Conservation (phyloP, 2,329 filamentous ascomycete species). For the Epichloe coenophiala region DNA sequence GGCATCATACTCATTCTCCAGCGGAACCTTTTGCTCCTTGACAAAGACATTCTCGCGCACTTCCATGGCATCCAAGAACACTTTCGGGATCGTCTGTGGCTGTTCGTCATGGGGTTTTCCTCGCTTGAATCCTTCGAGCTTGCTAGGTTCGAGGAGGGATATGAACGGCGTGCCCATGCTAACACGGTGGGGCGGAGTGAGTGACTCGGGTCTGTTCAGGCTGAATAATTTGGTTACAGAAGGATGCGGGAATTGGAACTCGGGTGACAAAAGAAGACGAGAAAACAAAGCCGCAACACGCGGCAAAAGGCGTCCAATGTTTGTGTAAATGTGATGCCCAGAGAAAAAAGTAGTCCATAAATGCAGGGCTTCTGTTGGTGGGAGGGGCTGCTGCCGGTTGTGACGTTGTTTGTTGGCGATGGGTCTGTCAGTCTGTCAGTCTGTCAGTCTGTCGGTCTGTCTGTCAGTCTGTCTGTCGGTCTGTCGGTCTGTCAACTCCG, state of each 20-base stretch:
- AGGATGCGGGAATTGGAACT: background rate
- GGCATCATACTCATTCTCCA: constrained; percentile 62
- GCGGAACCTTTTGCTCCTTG: constrained; percentile 40
- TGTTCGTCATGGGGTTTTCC: constrained; percentile 29
- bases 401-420: background rate
- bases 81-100: constrained; percentile 29
- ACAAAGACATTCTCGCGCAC: constrained; percentile 50
- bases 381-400: background rate
- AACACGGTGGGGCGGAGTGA: background rate
- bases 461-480: too few species aligned
- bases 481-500: too few species aligned
- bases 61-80: constrained; percentile 51
- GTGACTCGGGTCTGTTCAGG: background rate
- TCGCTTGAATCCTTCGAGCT: constrained; percentile 34
- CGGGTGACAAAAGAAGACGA: background rate
- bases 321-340: background rate
- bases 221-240: background rate
- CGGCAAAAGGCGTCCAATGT: too few species aligned
- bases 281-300: background rate
- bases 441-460: too few species aligned
- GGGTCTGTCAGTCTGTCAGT: background rate
- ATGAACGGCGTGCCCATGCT: constrained; percentile 38
- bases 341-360: background rate
- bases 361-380: background rate
- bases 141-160: constrained; percentile 32